Evolutionary conservation across 352 stramenopile species (phyloP), one percentile per base, ranked within the genome.

Genomic region (Phytophthora citrophthora): DNA sequence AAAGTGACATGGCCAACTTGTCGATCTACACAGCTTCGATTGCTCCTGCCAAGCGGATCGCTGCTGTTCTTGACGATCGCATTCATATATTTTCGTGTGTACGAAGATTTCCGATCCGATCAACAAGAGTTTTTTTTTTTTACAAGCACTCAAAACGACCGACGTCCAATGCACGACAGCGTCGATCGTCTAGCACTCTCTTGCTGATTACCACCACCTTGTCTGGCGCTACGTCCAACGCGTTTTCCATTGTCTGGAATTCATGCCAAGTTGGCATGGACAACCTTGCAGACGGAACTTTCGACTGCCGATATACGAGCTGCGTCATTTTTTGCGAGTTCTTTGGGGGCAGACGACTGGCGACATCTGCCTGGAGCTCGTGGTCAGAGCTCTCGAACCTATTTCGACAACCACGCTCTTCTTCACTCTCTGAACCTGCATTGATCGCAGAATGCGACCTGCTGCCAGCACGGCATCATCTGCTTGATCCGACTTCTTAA

Each of bases 301-400:
- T 27, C 23, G 5, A 7, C 27, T 26, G 23, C 54, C 43, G 41
- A 44, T 29, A 11, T 51, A 34, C 11, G 3, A 32, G 41, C 41
- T 46, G 43, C 40, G 5, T 20, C 26, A 6, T 23, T 2, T 34
- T 34, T 36, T 41, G 36, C 39, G 20, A 55, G 23, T 55, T 63
- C 54, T 58, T 54, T 49, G 20, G 31, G 12, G 38, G 39, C 61
- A 50, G 46, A 49, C 54, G 61, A 59, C 53, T 54, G 46, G 36
- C 49, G 29, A 57, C 60, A 63, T 47, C 44, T 63, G 45, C 20
- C 18, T 24, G 55, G 18, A 43, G 29, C n/a, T 54, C 31, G 46
- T 60, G 60, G 52, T n/a, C 46, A 11, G 43, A 40, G 52, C 27
- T 41, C 43, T 15, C 12, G 16, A 59, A 38, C 39, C 45, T 48